Evolutionary conservation across 108 stramenopile genomes (phyloP).

Genomic region (Nitzschia sp.): DNA sequence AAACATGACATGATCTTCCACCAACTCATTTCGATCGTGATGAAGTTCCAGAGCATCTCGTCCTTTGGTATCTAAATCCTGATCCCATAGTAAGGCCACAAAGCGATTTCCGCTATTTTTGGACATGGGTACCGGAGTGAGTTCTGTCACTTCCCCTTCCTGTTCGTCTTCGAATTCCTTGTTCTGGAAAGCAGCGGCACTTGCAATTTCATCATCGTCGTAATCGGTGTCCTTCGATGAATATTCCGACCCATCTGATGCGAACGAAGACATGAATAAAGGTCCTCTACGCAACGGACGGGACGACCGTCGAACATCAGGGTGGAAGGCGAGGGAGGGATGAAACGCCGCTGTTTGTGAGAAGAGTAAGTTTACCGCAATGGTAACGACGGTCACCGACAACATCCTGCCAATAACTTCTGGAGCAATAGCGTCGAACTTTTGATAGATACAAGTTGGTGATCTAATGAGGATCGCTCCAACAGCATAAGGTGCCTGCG

Average conservation of each 20-base stretch:
- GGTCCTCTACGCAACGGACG: background rate
- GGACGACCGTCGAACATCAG: slow-evolving; percentile 4
- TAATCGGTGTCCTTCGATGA: slow-evolving; percentile 65
- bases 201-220: slow-evolving; percentile 50
- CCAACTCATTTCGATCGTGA: slow-evolving; percentile 58
- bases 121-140: slow-evolving; percentile 73
- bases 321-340: background rate
- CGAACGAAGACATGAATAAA: slow-evolving; percentile 40
- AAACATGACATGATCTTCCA: slow-evolving; percentile 88
- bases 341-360: background rate
- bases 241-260: slow-evolving; percentile 58
- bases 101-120: slow-evolving; percentile 84
- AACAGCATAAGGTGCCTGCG: too few species aligned
- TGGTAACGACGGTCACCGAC: too few species aligned
- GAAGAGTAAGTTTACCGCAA: background rate
- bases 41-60: slow-evolving; percentile 65
- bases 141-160: slow-evolving; percentile 53
- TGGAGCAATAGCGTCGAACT: too few species aligned
- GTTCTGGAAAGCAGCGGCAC: slow-evolving; percentile 15
- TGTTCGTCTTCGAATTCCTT: slow-evolving; percentile 32
- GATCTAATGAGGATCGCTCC: too few species aligned
- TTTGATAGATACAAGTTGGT: too few species aligned
- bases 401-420: too few species aligned
- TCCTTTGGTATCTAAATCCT: slow-evolving; percentile 43
- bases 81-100: slow-evolving; percentile 71